Percentiles rank a stretch among this genome's conserved stretches.
Evolutionary conservation across 83 land plant species (phyloP).

Genomic region (Diphasiastrum complanatum): DNA sequence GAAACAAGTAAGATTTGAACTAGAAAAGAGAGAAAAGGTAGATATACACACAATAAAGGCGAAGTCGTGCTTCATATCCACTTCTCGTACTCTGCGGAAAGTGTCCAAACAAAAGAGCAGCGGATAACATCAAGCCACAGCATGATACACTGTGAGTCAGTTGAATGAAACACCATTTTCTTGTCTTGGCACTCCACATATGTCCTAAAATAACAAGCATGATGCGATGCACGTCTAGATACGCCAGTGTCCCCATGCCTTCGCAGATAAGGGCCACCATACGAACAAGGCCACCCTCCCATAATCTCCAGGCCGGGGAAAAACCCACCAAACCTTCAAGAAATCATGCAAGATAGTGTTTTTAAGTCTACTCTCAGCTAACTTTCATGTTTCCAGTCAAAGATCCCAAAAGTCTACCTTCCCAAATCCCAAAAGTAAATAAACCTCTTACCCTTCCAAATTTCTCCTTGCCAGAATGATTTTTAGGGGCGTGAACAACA

Average conservation of each 20-base stretch:
- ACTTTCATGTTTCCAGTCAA: neutral
- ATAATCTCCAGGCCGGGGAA: conserved; percentile 81
- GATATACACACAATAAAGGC: conserved; percentile 80
- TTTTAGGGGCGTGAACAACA: neutral
- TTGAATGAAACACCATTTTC: conserved; percentile 80
- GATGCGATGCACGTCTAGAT: conserved; percentile 51
- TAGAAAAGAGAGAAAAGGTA: neutral
- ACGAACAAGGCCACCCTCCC: conserved; percentile 85
- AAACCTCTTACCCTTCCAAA: neutral
- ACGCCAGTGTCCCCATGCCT: conserved; percentile 70
- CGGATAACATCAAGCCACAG: conserved; percentile 69
- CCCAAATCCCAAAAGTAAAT: neutral
- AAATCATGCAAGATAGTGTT: conserved; percentile 81
- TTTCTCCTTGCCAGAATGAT: neutral
- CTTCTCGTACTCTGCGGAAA: conserved; percentile 99
- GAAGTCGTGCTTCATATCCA: conserved; percentile 99
- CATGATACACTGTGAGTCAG: conserved; percentile 67
- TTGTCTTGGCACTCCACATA: conserved; percentile 65
- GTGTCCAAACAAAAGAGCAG: conserved; percentile 80
- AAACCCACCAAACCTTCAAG: conserved; percentile 94
- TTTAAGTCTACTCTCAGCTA: neutral
- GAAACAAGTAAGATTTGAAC: neutral
- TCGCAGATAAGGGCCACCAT: conserved; percentile 63
- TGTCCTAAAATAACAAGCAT: conserved; percentile 53
- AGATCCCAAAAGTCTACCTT: neutral